These are phyloP conservation scores for Gastrolobium bilobum DNA, from an alignment of 306 rosid genomes.

Conservation along the genomic window DNA sequence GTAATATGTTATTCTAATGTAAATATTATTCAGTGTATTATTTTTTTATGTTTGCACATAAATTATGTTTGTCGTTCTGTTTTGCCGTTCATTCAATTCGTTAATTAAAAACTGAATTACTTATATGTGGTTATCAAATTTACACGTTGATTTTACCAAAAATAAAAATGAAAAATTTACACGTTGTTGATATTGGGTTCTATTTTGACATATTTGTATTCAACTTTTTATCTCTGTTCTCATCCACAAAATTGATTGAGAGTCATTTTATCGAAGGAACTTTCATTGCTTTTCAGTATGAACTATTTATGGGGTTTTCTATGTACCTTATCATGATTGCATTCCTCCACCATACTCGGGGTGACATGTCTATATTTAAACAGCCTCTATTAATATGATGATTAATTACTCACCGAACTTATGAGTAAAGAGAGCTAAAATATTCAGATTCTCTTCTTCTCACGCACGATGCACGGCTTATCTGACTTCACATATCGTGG, in stretches of 20 bases:
- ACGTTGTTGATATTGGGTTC: background rate
- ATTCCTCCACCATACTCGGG: background rate
- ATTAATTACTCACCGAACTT: conserved; percentile 12
- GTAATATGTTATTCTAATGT: background rate
- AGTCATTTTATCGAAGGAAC: background rate
- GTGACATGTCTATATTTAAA: background rate
- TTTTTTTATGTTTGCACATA: background rate
- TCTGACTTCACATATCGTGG: conserved; percentile 7
- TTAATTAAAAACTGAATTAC: background rate
- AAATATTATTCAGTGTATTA: background rate
- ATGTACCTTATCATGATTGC: background rate
- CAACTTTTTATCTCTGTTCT: background rate
- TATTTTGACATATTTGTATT: background rate
- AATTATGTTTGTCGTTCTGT: background rate
- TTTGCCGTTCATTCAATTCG: background rate
- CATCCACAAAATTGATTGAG: background rate
- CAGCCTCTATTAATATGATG: background rate
- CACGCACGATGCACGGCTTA: background rate
- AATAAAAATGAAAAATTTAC: background rate
- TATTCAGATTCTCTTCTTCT: background rate
- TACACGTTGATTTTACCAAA: background rate
- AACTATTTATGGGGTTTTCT: background rate
- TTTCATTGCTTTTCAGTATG: background rate
- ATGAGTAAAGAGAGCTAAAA: background rate
- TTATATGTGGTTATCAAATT: background rate